phyloP scores from a whole-genome alignment of 176 grass and related monocot species.

The Hyparrhenia diplandra region DNA sequence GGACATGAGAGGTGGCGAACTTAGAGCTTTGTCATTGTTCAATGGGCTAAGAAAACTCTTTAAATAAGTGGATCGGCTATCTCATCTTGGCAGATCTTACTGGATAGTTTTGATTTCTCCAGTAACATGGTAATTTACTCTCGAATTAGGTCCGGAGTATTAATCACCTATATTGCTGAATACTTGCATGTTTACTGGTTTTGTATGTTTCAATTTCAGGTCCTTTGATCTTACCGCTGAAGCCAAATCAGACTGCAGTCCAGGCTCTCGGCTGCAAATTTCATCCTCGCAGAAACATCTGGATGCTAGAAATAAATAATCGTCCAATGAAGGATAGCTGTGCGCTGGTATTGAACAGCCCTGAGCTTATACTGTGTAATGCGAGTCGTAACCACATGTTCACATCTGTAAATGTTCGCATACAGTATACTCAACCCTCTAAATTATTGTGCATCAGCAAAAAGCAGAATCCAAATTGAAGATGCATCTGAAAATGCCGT shows the following conservation, averaged over 20 bases:
- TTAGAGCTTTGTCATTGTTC: slow-evolving; percentile 82
- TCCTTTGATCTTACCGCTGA: background rate
- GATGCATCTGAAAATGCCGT: background rate
- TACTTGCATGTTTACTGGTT: background rate
- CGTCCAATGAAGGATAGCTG: background rate
- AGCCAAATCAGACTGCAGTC: background rate
- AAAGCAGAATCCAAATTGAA: background rate
- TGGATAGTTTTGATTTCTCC: background rate
- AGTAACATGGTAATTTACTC: background rate
- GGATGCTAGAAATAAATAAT: background rate
- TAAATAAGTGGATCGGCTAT: slow-evolving; percentile 29
- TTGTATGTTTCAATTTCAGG: background rate
- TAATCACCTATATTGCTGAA: background rate
- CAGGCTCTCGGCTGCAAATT: background rate
- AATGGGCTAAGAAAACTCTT: slow-evolving; percentile 82
- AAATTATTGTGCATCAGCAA: background rate
- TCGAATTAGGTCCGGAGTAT: background rate
- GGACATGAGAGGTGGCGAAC: slow-evolving; percentile 90
- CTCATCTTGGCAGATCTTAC: background rate
- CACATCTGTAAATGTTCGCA: no score
- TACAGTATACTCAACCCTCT: background rate
- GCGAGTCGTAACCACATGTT: no score
- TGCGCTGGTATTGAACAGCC: slow-evolving; percentile 1
- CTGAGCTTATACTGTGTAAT: background rate
- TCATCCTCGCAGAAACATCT: background rate